These are phyloP conservation scores for Zasmidium angulare DNA, from an alignment of 2,329 filamentous ascomycete species.

Conservation along the genomic window DNA sequence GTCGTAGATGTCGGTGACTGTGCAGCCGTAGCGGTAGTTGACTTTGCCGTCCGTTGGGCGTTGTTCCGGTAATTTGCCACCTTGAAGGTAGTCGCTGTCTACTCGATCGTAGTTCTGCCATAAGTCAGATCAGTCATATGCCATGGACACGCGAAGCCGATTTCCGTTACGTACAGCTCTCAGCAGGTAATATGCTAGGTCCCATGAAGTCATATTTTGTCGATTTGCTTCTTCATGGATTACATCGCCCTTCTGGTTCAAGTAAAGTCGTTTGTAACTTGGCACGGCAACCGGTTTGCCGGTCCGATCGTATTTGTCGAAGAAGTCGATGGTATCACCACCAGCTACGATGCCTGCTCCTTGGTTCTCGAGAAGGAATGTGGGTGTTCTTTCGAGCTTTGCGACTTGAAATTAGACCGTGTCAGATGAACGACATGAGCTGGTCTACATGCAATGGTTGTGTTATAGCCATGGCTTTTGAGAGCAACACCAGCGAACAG, in stretches of 20 bases:
- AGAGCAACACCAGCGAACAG: constrained; percentile 30
- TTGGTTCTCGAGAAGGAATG: constrained; percentile 46
- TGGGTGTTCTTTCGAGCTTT: constrained; percentile 43
- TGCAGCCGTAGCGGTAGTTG: constrained; percentile 33
- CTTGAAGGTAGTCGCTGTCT: constrained; percentile 31
- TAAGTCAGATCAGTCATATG: no score
- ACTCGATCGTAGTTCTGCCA: constrained; percentile 44
- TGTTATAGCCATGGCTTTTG: constrained; percentile 31
- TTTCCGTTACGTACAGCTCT: constrained; percentile 33
- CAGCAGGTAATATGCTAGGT: constrained; percentile 45
- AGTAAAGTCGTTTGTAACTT: constrained; percentile 27
- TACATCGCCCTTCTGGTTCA: constrained; percentile 28
- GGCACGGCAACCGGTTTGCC: constrained; percentile 33
- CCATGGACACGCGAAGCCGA: no score
- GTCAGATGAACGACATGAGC: neutral
- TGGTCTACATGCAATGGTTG: constrained; percentile 12
- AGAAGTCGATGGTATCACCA: constrained; percentile 44
- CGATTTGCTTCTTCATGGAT: constrained; percentile 33
- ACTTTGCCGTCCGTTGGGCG: constrained; percentile 25
- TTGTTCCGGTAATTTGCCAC: constrained; percentile 21
- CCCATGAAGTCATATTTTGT: constrained; percentile 52
- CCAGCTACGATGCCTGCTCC: constrained; percentile 50
- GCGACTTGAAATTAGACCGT: neutral
- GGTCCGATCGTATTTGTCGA: constrained; percentile 44
- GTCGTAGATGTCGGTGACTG: constrained; percentile 30